Evolutionary conservation across 768 basidiomycete species (phyloP).

Genomic region (Calvatia gigantea): DNA sequence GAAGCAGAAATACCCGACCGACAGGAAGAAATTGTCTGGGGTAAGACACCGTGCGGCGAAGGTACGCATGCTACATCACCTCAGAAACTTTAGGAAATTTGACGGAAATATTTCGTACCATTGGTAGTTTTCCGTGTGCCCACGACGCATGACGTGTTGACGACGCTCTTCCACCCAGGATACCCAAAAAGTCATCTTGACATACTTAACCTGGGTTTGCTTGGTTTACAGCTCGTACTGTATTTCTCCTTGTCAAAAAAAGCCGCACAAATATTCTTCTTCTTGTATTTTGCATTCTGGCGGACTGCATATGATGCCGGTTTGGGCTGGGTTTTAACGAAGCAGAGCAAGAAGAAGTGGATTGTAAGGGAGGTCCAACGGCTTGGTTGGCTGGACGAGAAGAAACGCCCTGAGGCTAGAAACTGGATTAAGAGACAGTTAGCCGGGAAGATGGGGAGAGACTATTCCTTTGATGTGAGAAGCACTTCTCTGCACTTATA

Average conservation of each 20-base stretch:
- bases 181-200: constrained; percentile 90
- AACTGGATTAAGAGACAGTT: constrained; percentile 87
- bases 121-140: constrained; percentile 85
- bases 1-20: constrained; percentile 11
- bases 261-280: constrained; percentile 64
- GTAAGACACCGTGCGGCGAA: constrained; percentile 79
- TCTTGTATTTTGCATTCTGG: constrained; percentile 93
- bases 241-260: constrained; percentile 63
- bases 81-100: constrained; percentile 6
- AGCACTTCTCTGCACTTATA: not conserved
- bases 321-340: constrained; percentile 89
- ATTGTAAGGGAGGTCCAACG: constrained; percentile 79
- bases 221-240: constrained; percentile 73
- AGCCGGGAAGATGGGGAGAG: constrained; percentile 89
- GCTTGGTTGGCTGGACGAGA: constrained; percentile 85
- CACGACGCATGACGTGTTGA: constrained; percentile 87
- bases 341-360: constrained; percentile 95
- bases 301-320: constrained; percentile 88
- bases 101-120: constrained; percentile 11
- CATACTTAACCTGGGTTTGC: constrained; percentile 74
- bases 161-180: constrained; percentile 76
- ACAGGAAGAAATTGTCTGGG: constrained; percentile 70
- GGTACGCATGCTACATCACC: constrained; percentile 39
- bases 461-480: constrained; percentile 87
- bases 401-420: constrained; percentile 57